A percentile compares a stretch with the other conserved stretches of the same genome.
Conservation (phyloP, 139 green algal species). For the Coccomyxa sp. region DNA sequence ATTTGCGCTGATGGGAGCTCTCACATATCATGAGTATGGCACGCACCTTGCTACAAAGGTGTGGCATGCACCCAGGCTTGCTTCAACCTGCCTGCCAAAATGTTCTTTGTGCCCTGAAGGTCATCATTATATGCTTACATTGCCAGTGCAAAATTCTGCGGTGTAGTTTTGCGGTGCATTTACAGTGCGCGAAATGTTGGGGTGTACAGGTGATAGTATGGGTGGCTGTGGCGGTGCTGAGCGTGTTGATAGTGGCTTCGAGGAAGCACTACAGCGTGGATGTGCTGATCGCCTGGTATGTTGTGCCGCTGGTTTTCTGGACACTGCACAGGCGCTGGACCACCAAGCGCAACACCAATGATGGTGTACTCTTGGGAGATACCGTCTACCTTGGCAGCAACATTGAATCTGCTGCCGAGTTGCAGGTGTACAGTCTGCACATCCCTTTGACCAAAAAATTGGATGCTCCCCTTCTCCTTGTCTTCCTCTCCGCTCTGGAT, state of each 20-base stretch:
- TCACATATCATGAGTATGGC: conserved; percentile 83
- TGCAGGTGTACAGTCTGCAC: background rate
- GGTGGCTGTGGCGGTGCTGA: conserved; percentile 50
- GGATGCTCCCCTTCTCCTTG: background rate
- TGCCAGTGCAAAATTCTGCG: too few relatives aligned
- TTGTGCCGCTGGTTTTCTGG: conserved; percentile 84
- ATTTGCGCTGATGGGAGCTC: conserved; percentile 64
- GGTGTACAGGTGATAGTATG: conserved; percentile 39
- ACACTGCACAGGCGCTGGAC: conserved; percentile 67
- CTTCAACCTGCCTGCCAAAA: background rate
- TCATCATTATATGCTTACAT: too few relatives aligned
- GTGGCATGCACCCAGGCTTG: background rate
- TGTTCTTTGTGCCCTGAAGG: too few relatives aligned
- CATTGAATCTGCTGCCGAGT: background rate
- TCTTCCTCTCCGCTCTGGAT: background rate
- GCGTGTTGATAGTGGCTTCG: conserved; percentile 79
- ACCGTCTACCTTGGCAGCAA: background rate
- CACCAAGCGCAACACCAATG: conserved; percentile 52
- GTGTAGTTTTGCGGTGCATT: too few relatives aligned
- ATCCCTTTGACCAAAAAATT: too few relatives aligned
- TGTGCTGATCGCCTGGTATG: conserved; percentile 64
- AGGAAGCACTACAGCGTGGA: conserved; percentile 90
- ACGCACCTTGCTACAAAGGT: conserved; percentile 39
- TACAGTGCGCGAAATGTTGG: too few relatives aligned
- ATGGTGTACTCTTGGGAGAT: conserved; percentile 12